Conservation (phyloP, 2,329 filamentous ascomycete genomes). For the Orbilia ellipsospora region DNA sequence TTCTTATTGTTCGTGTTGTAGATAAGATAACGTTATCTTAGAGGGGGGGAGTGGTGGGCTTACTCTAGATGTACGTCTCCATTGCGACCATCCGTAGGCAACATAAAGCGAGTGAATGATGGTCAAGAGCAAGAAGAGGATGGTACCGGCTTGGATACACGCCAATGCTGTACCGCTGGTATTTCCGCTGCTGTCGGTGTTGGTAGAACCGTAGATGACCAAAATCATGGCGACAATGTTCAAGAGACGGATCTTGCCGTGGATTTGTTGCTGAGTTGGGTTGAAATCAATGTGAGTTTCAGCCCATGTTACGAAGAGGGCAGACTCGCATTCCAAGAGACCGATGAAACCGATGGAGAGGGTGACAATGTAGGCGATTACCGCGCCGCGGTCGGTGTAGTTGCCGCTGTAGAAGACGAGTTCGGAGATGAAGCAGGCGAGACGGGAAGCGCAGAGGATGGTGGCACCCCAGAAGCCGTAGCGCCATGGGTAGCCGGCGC, state of each 20-base stretch:
- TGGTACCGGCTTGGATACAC: conserved; percentile 48
- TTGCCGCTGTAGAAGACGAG: conserved; percentile 47
- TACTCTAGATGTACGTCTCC: conserved; percentile 15
- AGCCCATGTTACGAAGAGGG: conserved; percentile 43
- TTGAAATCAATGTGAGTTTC: conserved; percentile 40
- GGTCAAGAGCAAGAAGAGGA: conserved; percentile 44
- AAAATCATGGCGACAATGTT: conserved; percentile 39
- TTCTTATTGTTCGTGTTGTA: not conserved
- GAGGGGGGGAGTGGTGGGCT: not conserved
- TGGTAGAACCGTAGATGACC: conserved; percentile 37
- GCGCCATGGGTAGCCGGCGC: conserved; percentile 45
- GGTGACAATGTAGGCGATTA: conserved; percentile 45
- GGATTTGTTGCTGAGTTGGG: conserved; percentile 27
- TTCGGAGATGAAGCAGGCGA: conserved; percentile 52
- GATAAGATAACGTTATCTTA: not conserved
- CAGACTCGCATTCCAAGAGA: conserved; percentile 45
- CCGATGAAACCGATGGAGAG: conserved; percentile 50
- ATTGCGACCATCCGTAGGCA: conserved; percentile 27
- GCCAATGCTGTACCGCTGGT: conserved; percentile 9
- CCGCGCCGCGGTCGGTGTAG: conserved; percentile 40
- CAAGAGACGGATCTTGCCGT: conserved; percentile 42
- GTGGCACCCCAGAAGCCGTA: conserved; percentile 55
- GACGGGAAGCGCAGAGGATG: conserved; percentile 42
- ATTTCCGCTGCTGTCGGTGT: conserved; percentile 5
- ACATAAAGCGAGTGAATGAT: conserved; percentile 39